Percentiles rank a stretch among this genome's conserved stretches.
phyloP scores from a whole-genome alignment of 176 grass and related monocot species.

The Paspalum vaginatum region DNA sequence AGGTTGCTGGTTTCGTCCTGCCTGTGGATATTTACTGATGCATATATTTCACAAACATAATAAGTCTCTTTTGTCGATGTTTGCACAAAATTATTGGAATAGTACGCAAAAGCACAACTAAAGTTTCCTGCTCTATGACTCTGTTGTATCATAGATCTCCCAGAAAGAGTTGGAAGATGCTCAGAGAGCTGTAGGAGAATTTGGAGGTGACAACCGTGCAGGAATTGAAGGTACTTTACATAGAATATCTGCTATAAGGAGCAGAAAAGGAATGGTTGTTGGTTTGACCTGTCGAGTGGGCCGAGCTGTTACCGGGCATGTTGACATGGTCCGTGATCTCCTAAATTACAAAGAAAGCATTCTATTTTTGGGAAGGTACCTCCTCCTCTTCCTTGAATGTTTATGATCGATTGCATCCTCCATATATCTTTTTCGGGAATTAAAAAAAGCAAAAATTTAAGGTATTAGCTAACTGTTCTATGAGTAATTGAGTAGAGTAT shows the following conservation, averaged over 20 bases:
- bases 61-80: not conserved
- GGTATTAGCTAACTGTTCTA: not conserved
- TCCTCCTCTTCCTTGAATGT: conserved; percentile 9
- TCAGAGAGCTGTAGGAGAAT: conserved; percentile 81
- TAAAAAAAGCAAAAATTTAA: not conserved
- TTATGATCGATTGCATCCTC: not conserved
- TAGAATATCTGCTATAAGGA: conserved; percentile 98
- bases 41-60: not conserved
- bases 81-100: not conserved
- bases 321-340: conserved; percentile 93
- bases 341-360: conserved; percentile 94
- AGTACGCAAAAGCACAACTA: not conserved
- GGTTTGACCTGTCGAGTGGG: conserved; percentile 96
- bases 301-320: conserved; percentile 85
- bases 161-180: conserved; percentile 86
- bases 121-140: conserved; percentile 27
- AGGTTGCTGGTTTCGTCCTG: conserved; percentile 12
- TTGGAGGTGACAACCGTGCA: conserved; percentile 92
- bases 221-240: conserved; percentile 97
- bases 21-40: not conserved
- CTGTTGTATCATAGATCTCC: conserved; percentile 65
- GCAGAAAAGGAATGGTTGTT: conserved; percentile 92
- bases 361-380: conserved; percentile 88
- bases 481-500: too few relatives aligned
- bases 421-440: not conserved